Conservation (phyloP, 768 basidiomycete species). For the Rossbeevera mucosa region DNA sequence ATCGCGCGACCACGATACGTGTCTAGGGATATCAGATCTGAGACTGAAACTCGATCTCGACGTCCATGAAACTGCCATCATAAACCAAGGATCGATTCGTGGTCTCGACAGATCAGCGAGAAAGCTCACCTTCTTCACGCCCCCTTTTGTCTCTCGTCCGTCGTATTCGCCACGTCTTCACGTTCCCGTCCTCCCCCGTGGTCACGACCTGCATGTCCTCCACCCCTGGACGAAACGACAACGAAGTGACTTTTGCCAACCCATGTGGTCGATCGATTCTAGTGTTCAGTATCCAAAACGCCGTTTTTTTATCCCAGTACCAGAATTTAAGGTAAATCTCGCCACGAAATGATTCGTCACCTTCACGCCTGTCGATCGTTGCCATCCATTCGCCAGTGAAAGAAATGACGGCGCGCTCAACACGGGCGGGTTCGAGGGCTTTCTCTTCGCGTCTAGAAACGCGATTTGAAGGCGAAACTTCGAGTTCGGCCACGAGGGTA, state of each 20-base stretch:
- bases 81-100: neutral
- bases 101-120: neutral
- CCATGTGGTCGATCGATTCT: conserved; percentile 89
- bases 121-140: conserved; percentile 47
- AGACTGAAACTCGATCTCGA: conserved; percentile 67
- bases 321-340: conserved; percentile 89
- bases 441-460: conserved; percentile 79
- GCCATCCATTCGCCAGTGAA: conserved; percentile 85
- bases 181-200: conserved; percentile 65
- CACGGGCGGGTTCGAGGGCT: conserved; percentile 65
- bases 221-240: conserved; percentile 61
- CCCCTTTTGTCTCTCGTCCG: conserved; percentile 42
- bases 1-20: conserved; percentile 78
- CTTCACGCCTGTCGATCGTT: conserved; percentile 73
- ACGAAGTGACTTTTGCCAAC: conserved; percentile 49
- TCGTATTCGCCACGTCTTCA: conserved; percentile 79
- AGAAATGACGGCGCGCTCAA: conserved; percentile 67
- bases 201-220: conserved; percentile 55
- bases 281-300: conserved; percentile 75
- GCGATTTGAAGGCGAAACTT: conserved; percentile 90
- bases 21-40: conserved; percentile 60
- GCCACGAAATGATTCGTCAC: conserved; percentile 56
- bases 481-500: conserved; percentile 76
- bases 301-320: conserved; percentile 68
- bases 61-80: conserved; percentile 58